A percentile compares a stretch with the other conserved stretches of the same genome.
phyloP scores from a whole-genome alignment of 371 early-diverging fungal genomes.

The Rhizomucor miehei region DNA sequence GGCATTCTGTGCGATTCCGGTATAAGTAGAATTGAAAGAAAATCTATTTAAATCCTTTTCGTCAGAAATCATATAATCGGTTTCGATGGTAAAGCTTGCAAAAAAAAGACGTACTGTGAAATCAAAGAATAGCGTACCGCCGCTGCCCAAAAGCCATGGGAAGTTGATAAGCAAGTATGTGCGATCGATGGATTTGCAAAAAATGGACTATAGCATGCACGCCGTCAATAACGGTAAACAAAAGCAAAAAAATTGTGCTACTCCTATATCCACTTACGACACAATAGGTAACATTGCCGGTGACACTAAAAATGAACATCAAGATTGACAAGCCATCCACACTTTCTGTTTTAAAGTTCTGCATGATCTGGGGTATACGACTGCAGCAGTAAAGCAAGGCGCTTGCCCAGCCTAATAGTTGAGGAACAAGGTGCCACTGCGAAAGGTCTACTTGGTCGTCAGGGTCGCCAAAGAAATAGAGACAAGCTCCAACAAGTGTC shows the following conservation, averaged over 20 bases:
- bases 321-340: conserved; percentile 72
- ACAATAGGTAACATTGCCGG: conserved; percentile 76
- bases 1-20: background rate
- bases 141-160: conserved; percentile 72
- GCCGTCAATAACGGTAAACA: background rate
- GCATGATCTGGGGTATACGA: conserved; percentile 82
- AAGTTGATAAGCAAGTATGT: conserved; percentile 59
- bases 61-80: background rate
- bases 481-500: conserved; percentile 17
- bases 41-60: background rate
- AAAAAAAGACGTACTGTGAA: conserved; percentile 42
- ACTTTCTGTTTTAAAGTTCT: conserved; percentile 69
- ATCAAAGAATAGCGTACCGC: conserved; percentile 66
- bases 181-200: conserved; percentile 60
- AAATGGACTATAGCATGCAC: conserved; percentile 47
- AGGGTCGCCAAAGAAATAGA: conserved; percentile 19
- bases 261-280: conserved; percentile 26
- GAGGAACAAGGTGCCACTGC: conserved; percentile 39
- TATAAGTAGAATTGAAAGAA: conserved; percentile 44
- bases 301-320: conserved; percentile 82
- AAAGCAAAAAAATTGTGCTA: too few relatives aligned
- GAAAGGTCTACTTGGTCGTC: conserved; percentile 22
- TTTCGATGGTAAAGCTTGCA: background rate
- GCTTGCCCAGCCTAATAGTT: conserved; percentile 52
- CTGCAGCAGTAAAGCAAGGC: conserved; percentile 57